Evolutionary conservation across 768 basidiomycete genomes (phyloP).

Genomic region (Gloeopeniophorella convolvens): DNA sequence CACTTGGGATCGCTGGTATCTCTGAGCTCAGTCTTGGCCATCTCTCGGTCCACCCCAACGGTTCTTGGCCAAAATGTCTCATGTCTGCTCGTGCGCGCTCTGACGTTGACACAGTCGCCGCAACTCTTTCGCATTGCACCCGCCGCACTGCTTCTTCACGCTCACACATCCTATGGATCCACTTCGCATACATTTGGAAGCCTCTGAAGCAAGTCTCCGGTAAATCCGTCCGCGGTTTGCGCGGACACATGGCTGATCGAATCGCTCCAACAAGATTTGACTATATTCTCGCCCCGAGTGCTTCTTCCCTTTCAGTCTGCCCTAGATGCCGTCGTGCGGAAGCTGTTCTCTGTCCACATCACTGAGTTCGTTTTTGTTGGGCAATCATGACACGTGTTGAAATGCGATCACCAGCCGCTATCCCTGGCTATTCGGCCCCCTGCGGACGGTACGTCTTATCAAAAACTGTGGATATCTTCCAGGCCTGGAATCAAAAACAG

Average conservation of each 20-base stretch:
- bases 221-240: conserved; percentile 40
- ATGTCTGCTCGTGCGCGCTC: conserved; percentile 24
- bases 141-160: conserved; percentile 20
- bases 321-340: conserved; percentile 10
- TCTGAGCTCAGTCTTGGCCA: conserved; percentile 12
- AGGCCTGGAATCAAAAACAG: conserved; percentile 4
- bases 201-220: conserved; percentile 5
- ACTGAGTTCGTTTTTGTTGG: conserved; percentile 13
- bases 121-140: conserved; percentile 26
- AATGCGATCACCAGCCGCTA: conserved; percentile 46
- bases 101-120: conserved; percentile 36
- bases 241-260: conserved; percentile 31
- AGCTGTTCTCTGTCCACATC: conserved; percentile 11
- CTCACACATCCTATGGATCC: conserved; percentile 31
- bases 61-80: neutral
- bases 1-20: conserved; percentile 11
- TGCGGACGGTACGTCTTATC: conserved; percentile 45
- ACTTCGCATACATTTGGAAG: conserved; percentile 39
- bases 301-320: conserved; percentile 14
- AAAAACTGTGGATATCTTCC: neutral
- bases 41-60: conserved; percentile 6
- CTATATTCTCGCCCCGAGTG: conserved; percentile 8
- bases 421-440: conserved; percentile 69
- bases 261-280: conserved; percentile 6
- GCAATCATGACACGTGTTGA: conserved; percentile 1